These are phyloP conservation scores for Simplicillium aogashimaense DNA, from an alignment of 2,329 filamentous ascomycete species.

Conservation along the genomic window DNA sequence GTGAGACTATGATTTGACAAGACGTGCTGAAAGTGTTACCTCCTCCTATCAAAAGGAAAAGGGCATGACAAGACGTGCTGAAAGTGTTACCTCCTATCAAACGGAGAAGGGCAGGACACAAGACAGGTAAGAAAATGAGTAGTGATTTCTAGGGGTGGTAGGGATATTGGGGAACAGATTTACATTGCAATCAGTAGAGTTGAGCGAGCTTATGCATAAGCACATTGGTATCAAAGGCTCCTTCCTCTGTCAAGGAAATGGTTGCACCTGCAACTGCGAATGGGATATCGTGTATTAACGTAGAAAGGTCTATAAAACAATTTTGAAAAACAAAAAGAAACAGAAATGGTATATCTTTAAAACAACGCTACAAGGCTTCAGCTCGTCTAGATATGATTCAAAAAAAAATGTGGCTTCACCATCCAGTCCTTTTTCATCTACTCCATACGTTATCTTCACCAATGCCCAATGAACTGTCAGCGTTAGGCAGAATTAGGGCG, in stretches of 20 bases:
- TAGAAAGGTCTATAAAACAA: not conserved
- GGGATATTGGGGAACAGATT: too few species aligned
- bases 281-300: not conserved
- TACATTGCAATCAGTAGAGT: too few species aligned
- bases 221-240: too few species aligned
- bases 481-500: slow-evolving; percentile 19
- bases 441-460: slow-evolving; percentile 29
- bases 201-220: too few species aligned
- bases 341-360: not conserved
- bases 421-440: slow-evolving; percentile 10
- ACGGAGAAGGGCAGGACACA: too few species aligned
- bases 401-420: not conserved
- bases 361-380: not conserved
- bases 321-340: not conserved
- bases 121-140: too few species aligned
- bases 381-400: not conserved
- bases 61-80: slow-evolving; percentile 11
- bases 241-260: too few species aligned
- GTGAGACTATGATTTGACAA: slow-evolving; percentile 17
- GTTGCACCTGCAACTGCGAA: not conserved
- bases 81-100: not conserved
- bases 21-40: slow-evolving; percentile 12
- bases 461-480: slow-evolving; percentile 25
- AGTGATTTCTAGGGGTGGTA: too few species aligned
- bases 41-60: not conserved